Percentiles rank a stretch among this genome's conserved stretches.
These are phyloP conservation scores for Cladophialophora yegresii DNA, from an alignment of 2,329 filamentous ascomycete genomes.

Conservation along the genomic window DNA sequence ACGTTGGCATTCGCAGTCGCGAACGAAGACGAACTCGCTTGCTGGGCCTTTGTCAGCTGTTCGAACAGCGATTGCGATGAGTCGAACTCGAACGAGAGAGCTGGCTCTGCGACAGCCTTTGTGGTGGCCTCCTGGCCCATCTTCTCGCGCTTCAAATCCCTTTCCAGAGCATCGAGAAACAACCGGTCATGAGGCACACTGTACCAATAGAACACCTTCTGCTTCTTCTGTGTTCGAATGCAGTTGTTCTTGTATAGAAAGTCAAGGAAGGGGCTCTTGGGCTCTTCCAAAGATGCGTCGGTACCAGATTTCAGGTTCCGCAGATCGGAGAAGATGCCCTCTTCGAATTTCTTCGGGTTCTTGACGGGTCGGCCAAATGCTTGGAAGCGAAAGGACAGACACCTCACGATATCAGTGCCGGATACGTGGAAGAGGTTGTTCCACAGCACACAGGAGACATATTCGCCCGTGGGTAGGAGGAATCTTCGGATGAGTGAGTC, in stretches of 20 bases:
- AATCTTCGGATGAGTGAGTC: constrained; percentile 97
- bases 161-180: constrained; percentile 95
- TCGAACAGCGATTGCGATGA: constrained; percentile 98
- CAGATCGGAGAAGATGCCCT: constrained; percentile 98
- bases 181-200: constrained; percentile 96
- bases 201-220: constrained; percentile 99
- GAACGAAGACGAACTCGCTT: constrained; percentile 97
- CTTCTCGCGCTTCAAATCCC: constrained; percentile 97
- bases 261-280: constrained; percentile 96
- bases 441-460: constrained; percentile 97
- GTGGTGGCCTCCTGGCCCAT: constrained; percentile 99
- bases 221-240: constrained; percentile 99
- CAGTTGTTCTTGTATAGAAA: constrained; percentile 99
- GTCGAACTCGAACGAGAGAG: constrained; percentile 97
- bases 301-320: constrained; percentile 98
- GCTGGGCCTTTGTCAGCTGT: constrained; percentile 98
- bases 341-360: constrained; percentile 99
- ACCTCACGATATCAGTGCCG: constrained; percentile 97
- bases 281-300: constrained; percentile 96
- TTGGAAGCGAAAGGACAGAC: constrained; percentile 96
- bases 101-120: constrained; percentile 93
- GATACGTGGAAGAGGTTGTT: constrained; percentile 99
- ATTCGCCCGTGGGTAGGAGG: constrained; percentile 93
- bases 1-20: constrained; percentile 71
- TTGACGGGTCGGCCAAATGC: constrained; percentile 97